Percentiles rank a stretch among this genome's conserved stretches.
Evolutionary conservation across 202 grass and related monocot species (phyloP).

Genomic region (Cymbopogon flexuosus): DNA sequence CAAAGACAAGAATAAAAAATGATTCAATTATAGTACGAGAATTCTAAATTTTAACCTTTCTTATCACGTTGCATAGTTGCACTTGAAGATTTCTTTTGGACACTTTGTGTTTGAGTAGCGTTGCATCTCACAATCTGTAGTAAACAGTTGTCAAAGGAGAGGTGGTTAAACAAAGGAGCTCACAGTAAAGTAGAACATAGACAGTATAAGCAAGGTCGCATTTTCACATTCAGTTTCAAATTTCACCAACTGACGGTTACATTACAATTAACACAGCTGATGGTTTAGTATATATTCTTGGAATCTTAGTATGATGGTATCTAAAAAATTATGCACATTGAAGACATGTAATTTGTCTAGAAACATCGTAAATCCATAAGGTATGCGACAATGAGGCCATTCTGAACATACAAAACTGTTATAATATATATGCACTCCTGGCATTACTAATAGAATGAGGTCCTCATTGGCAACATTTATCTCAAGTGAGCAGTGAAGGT

Average conservation of each 20-base stretch:
- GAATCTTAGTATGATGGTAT: neutral
- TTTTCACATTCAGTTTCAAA: neutral
- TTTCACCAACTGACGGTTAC: neutral
- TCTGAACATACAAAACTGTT: neutral
- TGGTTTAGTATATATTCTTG: neutral
- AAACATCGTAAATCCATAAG: neutral
- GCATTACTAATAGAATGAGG: neutral
- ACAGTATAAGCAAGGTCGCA: neutral
- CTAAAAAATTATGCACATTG: neutral
- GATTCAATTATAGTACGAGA: neutral
- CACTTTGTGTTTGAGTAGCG: constrained; percentile 51
- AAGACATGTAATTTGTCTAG: neutral
- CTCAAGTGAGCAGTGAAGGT: neutral
- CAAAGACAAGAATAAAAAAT: neutral
- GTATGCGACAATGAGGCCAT: neutral
- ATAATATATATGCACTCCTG: neutral
- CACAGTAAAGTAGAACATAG: neutral
- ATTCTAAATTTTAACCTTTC: constrained; percentile 24
- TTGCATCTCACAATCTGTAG: constrained; percentile 41
- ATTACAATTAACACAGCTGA: neutral
- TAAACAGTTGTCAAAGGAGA: neutral
- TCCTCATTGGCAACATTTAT: neutral
- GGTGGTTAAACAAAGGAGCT: neutral
- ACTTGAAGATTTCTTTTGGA: constrained; percentile 46
- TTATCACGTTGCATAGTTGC: constrained; percentile 42